Conservation (phyloP, 148 eudicot species). For the Rhododendron vialii region DNA sequence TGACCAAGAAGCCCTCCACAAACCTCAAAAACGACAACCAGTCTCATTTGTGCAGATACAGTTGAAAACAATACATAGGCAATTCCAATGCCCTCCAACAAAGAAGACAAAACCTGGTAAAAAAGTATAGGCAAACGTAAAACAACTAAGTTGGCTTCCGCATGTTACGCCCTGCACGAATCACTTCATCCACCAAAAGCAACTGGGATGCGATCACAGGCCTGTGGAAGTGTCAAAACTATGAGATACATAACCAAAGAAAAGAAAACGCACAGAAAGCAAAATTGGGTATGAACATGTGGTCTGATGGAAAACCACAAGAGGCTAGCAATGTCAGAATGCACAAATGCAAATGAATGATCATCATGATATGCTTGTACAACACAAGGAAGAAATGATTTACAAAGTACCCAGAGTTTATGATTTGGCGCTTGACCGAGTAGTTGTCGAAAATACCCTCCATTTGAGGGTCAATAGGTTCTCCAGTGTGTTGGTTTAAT, state of each 20-base stretch:
- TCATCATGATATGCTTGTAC: not conserved
- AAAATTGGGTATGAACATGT: not conserved
- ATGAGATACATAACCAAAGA: not conserved
- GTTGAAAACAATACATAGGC: not conserved
- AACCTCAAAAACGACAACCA: not conserved
- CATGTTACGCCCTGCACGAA: slow-evolving; percentile 98
- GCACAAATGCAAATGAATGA: not conserved
- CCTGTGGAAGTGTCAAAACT: slow-evolving; percentile 29
- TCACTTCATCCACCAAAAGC: slow-evolving; percentile 95
- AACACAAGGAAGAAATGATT: not conserved
- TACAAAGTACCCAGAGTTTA: slow-evolving; percentile 74
- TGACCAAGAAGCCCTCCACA: not conserved
- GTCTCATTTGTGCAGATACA: not conserved
- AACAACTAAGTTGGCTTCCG: slow-evolving; percentile 69
- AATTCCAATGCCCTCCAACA: not conserved
- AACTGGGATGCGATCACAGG: slow-evolving; percentile 92
- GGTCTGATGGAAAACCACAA: not conserved
- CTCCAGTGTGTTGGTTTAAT: slow-evolving; percentile 75
- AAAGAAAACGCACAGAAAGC: not conserved
- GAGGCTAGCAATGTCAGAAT: not conserved
- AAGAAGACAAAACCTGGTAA: not conserved
- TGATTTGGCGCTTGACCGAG: slow-evolving; percentile 87
- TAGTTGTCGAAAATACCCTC: slow-evolving; percentile 98
- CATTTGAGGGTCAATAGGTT: slow-evolving; percentile 90
- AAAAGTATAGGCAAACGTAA: not conserved